phyloP scores from a whole-genome alignment of 495 filamentous ascomycete genomes.

The Aspergillus funiculosus region DNA sequence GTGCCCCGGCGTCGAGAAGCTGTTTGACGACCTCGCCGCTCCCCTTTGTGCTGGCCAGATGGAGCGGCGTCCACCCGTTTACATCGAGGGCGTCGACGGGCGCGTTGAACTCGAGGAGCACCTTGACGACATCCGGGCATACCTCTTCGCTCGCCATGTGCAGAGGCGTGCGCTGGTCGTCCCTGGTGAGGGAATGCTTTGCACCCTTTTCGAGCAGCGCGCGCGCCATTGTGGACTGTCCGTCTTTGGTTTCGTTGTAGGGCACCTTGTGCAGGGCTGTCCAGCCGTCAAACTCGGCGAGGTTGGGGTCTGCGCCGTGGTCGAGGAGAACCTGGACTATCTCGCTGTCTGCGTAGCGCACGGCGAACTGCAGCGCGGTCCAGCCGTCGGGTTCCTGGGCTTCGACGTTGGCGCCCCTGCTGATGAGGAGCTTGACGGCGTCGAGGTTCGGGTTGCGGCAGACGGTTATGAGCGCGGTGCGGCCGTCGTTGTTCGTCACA shows the following conservation, averaged over 20 bases:
- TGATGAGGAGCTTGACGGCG: constrained; percentile 19
- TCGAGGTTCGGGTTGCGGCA: too few relatives aligned
- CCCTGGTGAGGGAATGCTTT: neutral
- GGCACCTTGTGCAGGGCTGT: neutral
- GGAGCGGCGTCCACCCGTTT: neutral
- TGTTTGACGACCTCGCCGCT: neutral
- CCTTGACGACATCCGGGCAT: neutral
- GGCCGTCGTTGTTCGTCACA: too few relatives aligned
- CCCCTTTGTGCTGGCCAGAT: neutral
- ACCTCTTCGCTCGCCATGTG: neutral
- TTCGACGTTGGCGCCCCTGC: constrained; percentile 19
- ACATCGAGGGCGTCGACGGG: neutral
- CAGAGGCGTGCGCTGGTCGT: neutral
- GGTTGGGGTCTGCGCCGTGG: constrained; percentile 8
- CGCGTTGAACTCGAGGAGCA: neutral
- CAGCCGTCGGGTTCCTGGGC: constrained; percentile 4
- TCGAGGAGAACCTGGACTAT: constrained; percentile 12
- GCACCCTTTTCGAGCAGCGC: neutral
- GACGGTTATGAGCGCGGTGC: too few relatives aligned
- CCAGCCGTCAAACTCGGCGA: neutral
- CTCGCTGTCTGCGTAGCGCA: neutral
- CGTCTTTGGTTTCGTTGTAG: neutral
- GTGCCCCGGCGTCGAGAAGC: neutral
- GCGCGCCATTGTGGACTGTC: neutral
- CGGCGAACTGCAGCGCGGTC: constrained; percentile 25